Conservation (phyloP, 2,329 filamentous ascomycete genomes). For the Clarireedia homoeocarpa region DNA sequence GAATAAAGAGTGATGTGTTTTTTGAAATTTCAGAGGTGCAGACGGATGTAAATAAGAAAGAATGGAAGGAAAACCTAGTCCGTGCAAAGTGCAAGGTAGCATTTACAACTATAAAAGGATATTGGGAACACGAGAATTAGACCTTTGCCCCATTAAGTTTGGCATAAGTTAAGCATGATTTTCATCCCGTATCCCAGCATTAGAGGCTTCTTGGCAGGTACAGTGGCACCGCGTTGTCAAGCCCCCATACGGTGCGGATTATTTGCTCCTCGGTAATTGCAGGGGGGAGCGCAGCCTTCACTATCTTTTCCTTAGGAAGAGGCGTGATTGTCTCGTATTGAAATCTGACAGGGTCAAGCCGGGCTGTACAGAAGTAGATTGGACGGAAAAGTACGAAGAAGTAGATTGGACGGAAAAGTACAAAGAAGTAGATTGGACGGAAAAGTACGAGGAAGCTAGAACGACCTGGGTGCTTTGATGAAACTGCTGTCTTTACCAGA, state of each 20-base stretch:
- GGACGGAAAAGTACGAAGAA: not conserved
- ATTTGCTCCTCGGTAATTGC: not conserved
- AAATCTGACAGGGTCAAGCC: not conserved
- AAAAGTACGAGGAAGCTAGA: too few relatives aligned
- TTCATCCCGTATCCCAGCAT: not conserved
- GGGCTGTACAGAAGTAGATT: not conserved
- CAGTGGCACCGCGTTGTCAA: not conserved
- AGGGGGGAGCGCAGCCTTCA: not conserved
- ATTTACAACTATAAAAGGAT: constrained; percentile 5
- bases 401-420: too few relatives aligned
- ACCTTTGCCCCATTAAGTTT: not conserved
- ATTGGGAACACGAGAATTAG: constrained; percentile 6
- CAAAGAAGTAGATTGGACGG: not conserved
- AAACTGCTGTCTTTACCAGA: too few relatives aligned
- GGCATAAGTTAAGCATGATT: not conserved
- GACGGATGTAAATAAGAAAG: not conserved
- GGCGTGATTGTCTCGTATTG: constrained; percentile 6
- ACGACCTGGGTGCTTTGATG: too few relatives aligned
- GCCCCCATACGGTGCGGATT: not conserved
- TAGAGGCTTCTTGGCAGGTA: constrained; percentile 5
- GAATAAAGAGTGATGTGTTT: constrained; percentile 2
- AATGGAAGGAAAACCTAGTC: not conserved
- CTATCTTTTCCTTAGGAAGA: not conserved
- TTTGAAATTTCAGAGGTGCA: not conserved
- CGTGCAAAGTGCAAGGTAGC: not conserved